Conservation (phyloP, 257 asterid genomes). For the Petrea volubilis region DNA sequence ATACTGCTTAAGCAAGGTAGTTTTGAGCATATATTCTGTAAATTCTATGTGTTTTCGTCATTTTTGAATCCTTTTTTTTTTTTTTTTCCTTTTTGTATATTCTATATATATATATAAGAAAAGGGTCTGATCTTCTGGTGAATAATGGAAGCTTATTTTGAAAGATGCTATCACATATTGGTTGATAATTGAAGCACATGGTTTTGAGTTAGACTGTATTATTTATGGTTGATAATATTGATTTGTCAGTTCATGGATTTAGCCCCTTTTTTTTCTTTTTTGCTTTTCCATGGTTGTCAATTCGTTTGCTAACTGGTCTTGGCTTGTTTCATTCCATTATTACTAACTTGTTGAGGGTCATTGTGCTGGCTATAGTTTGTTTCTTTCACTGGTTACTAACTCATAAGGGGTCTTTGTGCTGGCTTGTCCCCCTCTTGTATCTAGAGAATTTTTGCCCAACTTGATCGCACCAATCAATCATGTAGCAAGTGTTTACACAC, state of each 20-base stretch:
- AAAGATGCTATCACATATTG: constrained; percentile 9
- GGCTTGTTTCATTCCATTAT: not conserved
- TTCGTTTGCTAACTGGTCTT: not conserved
- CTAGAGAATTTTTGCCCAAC: too few relatives aligned
- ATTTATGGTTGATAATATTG: not conserved
- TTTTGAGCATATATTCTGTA: constrained; percentile 44
- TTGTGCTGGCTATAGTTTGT: not conserved
- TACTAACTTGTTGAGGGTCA: not conserved
- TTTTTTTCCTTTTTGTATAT: constrained; percentile 39
- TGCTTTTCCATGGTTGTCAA: not conserved
- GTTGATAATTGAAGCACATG: constrained; percentile 41
- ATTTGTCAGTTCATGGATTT: not conserved
- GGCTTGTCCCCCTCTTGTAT: not conserved
- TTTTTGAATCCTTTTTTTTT: constrained; percentile 27
- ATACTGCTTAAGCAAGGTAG: constrained; percentile 55
- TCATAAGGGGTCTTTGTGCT: not conserved
- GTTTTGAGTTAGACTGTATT: constrained; percentile 22
- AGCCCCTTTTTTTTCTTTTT: too few relatives aligned
- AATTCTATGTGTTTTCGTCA: constrained; percentile 46
- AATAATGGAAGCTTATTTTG: constrained; percentile 31
- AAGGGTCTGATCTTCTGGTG: constrained; percentile 31
- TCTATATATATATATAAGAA: constrained; percentile 25
- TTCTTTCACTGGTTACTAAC: not conserved
- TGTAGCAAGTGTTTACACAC: too few relatives aligned
- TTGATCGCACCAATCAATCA: too few relatives aligned